phyloP scores from a whole-genome alignment of 2,329 filamentous ascomycete genomes.

The Fusarium protoensiforme region DNA sequence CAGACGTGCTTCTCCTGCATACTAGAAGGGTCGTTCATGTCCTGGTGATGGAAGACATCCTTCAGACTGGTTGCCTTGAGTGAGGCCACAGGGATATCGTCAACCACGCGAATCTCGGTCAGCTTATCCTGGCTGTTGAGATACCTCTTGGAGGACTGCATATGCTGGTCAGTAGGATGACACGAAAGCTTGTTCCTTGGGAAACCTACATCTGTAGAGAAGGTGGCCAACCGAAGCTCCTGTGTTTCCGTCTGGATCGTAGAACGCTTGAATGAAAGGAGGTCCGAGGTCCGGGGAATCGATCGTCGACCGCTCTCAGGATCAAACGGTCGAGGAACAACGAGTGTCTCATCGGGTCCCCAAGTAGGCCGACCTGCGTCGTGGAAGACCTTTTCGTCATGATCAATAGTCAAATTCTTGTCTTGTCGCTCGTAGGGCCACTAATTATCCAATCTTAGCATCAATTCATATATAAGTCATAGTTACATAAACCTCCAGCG shows the following conservation, averaged over 20 bases:
- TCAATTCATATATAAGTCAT: constrained; percentile 47
- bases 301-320: constrained; percentile 54
- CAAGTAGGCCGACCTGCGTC: constrained; percentile 82
- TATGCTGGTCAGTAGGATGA: constrained; percentile 24
- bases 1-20: constrained; percentile 81
- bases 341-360: constrained; percentile 78
- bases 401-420: constrained; percentile 74
- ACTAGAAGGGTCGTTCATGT: constrained; percentile 56
- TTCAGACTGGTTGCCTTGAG: constrained; percentile 53
- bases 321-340: constrained; percentile 61
- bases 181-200: no score
- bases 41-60: constrained; percentile 55
- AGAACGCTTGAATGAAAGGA: constrained; percentile 49
- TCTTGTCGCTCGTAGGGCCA: constrained; percentile 87
- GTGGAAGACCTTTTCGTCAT: constrained; percentile 75
- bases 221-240: constrained; percentile 73
- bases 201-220: constrained; percentile 64
- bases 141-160: constrained; percentile 65
- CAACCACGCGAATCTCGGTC: constrained; percentile 63
- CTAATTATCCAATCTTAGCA: constrained; percentile 68
- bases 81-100: constrained; percentile 70
- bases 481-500: constrained; percentile 48
- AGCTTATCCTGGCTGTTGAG: constrained; percentile 66
- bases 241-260: constrained; percentile 72
- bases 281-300: constrained; percentile 39